A percentile compares a stretch with the other conserved stretches of the same genome.
phyloP scores from a whole-genome alignment of 306 rosid species.

The Gynostemma pentaphyllum region DNA sequence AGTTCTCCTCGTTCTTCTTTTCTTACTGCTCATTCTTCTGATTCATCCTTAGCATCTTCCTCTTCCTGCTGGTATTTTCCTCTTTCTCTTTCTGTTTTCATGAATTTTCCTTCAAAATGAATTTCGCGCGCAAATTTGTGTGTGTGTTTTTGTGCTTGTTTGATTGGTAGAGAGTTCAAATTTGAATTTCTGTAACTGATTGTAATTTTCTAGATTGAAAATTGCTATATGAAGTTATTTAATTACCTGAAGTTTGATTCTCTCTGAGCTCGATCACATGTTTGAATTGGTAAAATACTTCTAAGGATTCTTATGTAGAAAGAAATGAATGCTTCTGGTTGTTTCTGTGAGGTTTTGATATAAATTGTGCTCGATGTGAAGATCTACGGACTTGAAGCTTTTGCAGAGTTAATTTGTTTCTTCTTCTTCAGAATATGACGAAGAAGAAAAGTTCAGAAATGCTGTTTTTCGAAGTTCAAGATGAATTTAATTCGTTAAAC shows the following conservation, averaged over 20 bases:
- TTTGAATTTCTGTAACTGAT: not conserved
- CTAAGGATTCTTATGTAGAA: not conserved
- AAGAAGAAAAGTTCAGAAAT: not conserved
- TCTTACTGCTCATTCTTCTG: conserved; percentile 45
- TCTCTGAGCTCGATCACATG: conserved; percentile 3
- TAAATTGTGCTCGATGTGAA: not conserved
- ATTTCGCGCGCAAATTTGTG: conserved; percentile 2
- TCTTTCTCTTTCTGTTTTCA: conserved; percentile 20
- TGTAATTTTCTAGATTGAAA: not conserved
- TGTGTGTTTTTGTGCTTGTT: not conserved
- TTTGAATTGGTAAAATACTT: not conserved
- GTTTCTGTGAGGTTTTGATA: not conserved
- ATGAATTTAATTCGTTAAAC: not conserved
- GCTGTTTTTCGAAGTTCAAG: not conserved
- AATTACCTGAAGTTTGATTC: conserved; percentile 4
- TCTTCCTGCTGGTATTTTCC: conserved; percentile 28
- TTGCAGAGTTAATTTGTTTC: not conserved
- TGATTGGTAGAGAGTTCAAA: not conserved
- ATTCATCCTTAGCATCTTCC: conserved; percentile 39
- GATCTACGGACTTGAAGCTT: not conserved
- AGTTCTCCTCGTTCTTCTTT: conserved; percentile 57
- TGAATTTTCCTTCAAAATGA: conserved; percentile 6
- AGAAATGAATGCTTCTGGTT: not conserved
- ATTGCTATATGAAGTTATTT: not conserved
- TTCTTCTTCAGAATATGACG: not conserved